Evolutionary conservation across 352 stramenopile genomes (phyloP), one percentile per base, ranked within the genome.

Genomic region (Phytophthora hybrid): DNA sequence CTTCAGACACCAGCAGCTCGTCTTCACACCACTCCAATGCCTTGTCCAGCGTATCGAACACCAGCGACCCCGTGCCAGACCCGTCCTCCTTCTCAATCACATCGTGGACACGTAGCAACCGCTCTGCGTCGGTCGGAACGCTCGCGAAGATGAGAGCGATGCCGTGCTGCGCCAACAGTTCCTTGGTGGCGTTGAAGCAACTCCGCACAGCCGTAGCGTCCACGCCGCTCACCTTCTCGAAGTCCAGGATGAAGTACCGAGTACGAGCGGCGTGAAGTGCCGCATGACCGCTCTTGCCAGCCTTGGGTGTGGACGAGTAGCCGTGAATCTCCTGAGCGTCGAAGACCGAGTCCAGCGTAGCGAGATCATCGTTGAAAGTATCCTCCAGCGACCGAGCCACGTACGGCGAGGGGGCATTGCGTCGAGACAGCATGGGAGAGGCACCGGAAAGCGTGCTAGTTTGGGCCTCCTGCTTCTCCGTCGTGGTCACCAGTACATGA

Each of bases 171-270:
- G 75, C 78, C 16, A 95, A 71, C 14, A 97, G 64, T 51, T 95
- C 88, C 74, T 95, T 94, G 55, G 86, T 97, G 44, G 85, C 88
- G 55, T 94, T 91, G 77, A 97, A 96, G 69, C 89, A 95, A 13
- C 82, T 94, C n/a, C 89, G 84, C 32, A 96, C 89, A 11, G 92
- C 90, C 19, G 92, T 97, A 5, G 89, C 90, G 54, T 97, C 92
- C n/a, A 97, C 93, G 19, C 92, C 92, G 29, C 89, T 92, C 21
- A 97, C 92, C 37, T 88, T 89, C 26, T 93, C 86, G 79, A 97
- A 97, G 76, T 97, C 91, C 23, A 97, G 67, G 58, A 97, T 94
- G 69, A 97, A 93, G 73, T 94, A 96, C 18, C 84, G 79, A 21
- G 90, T 97, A 58, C 88, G 89, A 72, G 89, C 77, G 0, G 89